A percentile compares a stretch with the other conserved stretches of the same genome.
These are phyloP conservation scores for Penicillium angulare DNA, from an alignment of 495 filamentous ascomycete genomes.

Conservation along the genomic window DNA sequence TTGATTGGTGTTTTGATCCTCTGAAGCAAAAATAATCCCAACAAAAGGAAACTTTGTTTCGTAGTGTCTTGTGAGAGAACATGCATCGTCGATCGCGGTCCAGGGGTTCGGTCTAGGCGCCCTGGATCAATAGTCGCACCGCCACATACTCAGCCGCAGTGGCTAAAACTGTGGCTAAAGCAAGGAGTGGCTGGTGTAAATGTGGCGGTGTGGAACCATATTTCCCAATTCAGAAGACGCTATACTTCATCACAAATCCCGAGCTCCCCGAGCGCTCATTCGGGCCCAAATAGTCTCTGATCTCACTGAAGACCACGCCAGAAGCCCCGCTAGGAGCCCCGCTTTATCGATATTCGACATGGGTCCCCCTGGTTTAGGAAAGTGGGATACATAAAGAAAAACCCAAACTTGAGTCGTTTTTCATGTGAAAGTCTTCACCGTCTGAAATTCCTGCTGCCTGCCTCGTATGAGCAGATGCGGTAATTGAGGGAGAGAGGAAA, in stretches of 20 bases:
- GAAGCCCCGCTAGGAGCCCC: not conserved
- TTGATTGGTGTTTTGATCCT: not conserved
- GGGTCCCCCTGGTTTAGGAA: slow-evolving; percentile 9
- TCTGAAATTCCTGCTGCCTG: slow-evolving; percentile 4
- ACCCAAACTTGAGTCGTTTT: slow-evolving; percentile 1
- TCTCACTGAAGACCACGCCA: not conserved
- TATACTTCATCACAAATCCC: not conserved
- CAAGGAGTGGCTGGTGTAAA: slow-evolving; percentile 25
- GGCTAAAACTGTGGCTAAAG: slow-evolving; percentile 21
- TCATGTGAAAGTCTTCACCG: slow-evolving; percentile 11
- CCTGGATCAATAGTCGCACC: slow-evolving; percentile 17
- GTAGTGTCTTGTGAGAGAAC: not conserved
- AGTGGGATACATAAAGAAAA: slow-evolving; percentile 2
- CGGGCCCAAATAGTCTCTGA: not conserved
- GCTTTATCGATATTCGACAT: slow-evolving; percentile 2
- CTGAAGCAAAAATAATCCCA: slow-evolving; percentile 1
- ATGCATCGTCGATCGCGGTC: slow-evolving; percentile 7
- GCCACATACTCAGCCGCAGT: slow-evolving; percentile 22
- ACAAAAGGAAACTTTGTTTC: slow-evolving; percentile 11
- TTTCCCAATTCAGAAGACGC: slow-evolving; percentile 15
- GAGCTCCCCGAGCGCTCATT: not conserved
- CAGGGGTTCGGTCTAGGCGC: not conserved
- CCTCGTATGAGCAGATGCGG: not conserved
- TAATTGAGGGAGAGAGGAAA: not conserved
- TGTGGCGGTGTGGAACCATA: slow-evolving; percentile 21